phyloP scores from a whole-genome alignment of 73 alveolate genomes.

The Urostyla sp. region DNA sequence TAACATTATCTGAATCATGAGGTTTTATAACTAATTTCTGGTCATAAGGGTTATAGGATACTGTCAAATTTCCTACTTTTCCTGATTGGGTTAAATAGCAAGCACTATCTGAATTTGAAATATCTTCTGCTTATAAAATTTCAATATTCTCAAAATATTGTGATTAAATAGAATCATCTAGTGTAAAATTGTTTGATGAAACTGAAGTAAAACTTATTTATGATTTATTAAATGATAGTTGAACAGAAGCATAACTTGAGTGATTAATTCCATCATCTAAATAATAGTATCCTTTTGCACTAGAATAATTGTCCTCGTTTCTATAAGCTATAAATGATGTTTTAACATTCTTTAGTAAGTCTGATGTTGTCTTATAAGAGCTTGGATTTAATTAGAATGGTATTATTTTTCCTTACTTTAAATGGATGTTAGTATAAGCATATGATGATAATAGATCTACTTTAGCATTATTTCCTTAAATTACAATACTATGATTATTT shows the following conservation, averaged over 20 bases:
- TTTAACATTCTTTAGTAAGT: slow-evolving; percentile 16
- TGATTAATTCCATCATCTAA: slow-evolving; percentile 54
- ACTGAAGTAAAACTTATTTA: neutral
- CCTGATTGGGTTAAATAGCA: too few relatives aligned
- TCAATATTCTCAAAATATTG: neutral
- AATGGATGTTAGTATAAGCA: slow-evolving; percentile 42
- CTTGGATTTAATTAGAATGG: slow-evolving; percentile 22
- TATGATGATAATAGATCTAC: neutral
- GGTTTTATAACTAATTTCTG: too few relatives aligned
- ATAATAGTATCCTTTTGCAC: slow-evolving; percentile 41
- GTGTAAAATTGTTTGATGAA: slow-evolving; percentile 7
- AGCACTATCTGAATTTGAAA: slow-evolving; percentile 42
- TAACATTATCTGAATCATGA: too few relatives aligned
- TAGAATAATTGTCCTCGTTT: neutral
- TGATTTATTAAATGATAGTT: neutral
- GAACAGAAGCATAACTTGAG: too few relatives aligned
- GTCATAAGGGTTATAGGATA: too few relatives aligned
- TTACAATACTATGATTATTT: slow-evolving; percentile 16
- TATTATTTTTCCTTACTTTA: slow-evolving; percentile 49
- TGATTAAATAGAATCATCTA: neutral
- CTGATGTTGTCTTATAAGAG: slow-evolving; percentile 10
- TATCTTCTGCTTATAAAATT: slow-evolving; percentile 37
- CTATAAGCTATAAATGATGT: slow-evolving; percentile 9
- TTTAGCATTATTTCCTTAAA: neutral
- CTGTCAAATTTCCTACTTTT: too few relatives aligned